Evolutionary conservation across 1,284 basidiomycete species (phyloP), one percentile per base, ranked within the genome.

Genomic region (Exobasidium cylindrosporum): DNA sequence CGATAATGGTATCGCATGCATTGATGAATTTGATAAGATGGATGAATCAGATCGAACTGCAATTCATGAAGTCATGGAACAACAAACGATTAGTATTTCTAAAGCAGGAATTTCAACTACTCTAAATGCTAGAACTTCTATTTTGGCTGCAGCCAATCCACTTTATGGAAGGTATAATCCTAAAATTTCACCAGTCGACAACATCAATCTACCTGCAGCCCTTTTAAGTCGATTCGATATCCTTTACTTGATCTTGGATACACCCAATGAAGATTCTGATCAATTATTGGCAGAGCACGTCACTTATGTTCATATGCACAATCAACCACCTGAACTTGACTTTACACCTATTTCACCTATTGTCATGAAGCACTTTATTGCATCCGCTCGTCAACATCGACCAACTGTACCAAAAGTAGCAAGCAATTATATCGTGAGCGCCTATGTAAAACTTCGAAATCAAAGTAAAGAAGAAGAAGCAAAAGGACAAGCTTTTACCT

Each of bases 1-100:
- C 3, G 96, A 99, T 82, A 98, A 98, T 73, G 96, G 96, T 32
- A 98, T 99, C 76, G 97, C 94, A 82, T 98, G 95, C 81, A 98
- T 99, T 71, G 96, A 99, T 77, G 96, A 99, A 80, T 99, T 99
- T 80, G 96, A 99, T 83, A 98, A 99, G 83, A 99, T 99, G 96
- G 96, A 98, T 70, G 96, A 98, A 81, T 82, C 90, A 1, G 96
- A 98, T 81, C 86, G 96, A 65, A 98, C 96, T 0, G 92, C 96
- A 13, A 98, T 99, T 67, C 96, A 99, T 83, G 96, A 99, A 85
- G 96, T 98, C 61, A 99, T 99, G 96, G 95, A 99, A 81, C 95
- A 99, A 79, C 95, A 99, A 82, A 99, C 96, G 1, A 98, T 99
- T 67, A 97, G 92, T 1, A 99, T 99, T 71, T 94, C 93, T 49